Base-by-base conservation (phyloP, 306 rosid species). In the Luffa aegyptiaca region DNA sequence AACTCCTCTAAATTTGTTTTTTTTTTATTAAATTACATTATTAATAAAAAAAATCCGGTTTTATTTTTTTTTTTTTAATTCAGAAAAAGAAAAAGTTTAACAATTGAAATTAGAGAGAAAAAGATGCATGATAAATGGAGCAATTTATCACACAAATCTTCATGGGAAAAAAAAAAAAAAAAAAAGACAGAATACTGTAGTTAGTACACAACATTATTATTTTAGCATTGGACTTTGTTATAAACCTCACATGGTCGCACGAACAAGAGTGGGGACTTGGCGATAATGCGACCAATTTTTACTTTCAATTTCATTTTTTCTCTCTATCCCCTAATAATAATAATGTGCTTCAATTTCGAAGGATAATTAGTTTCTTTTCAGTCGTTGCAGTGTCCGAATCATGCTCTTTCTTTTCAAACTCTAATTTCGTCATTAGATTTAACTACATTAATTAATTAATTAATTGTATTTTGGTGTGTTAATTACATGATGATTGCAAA, bases 151-250 rank as follows among this genome's bases (percentile, higher is more conserved):
- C 16, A 52, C 42, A 52, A 52, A 52, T 52, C 58, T 55, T 55
- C 8, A n/a, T 18, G 69, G 13, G n/a, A 10, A 41, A 10, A n/a
- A 41, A 42, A 42, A 71, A 11, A 5, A 21, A 44, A 20, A 39
- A 41, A 68, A 1, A 18, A 44, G 35, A 72, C 77, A 70, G n/a
- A 70, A 70, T 2, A 72, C 59, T 72, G 77, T 72, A 12, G 77
- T 48, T 72, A 72, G 77, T 49, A 72, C 77, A 46, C 20, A 72
- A 26, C 58, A 72, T 46, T 72, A 48, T 72, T 72, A 72, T 72
- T 72, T 45, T 21, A 72, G 58, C 17, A 12, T 72, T 72, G 77
- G 77, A 72, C 58, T 48, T 48, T 72, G 77, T 48, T 46, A 33
- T 12, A 72, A 72, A 6, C 42, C 6, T 72, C 77, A 72, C 77